A percentile compares a stretch with the other conserved stretches of the same genome.
Conservation (phyloP, 1,284 basidiomycete genomes). For the Rhodotorula sp. region DNA sequence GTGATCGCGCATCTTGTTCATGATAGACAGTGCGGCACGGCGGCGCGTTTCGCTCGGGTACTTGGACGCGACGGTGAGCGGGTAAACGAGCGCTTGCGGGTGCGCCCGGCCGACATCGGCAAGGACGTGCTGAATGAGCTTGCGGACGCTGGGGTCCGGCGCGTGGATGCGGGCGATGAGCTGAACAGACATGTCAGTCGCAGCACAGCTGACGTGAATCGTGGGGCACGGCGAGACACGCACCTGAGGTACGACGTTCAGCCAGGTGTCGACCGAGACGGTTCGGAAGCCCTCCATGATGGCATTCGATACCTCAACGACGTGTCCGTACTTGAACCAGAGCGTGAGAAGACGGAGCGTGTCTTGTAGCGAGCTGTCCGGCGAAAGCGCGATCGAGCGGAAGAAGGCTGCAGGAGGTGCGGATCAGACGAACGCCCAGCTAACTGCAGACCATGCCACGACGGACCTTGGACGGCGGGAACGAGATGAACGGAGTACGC, state of each 20-base stretch:
- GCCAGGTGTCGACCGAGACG: conserved; percentile 96
- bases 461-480: conserved; percentile 84
- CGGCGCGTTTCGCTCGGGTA: conserved; percentile 83
- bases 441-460: background rate
- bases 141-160: conserved; percentile 80
- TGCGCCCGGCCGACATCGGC: conserved; percentile 94
- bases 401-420: conserved; percentile 72
- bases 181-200: conserved; percentile 54
- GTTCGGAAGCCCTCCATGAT: conserved; percentile 85
- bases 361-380: conserved; percentile 91
- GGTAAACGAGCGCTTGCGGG: conserved; percentile 96
- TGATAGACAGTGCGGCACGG: conserved; percentile 82
- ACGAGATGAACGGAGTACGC: conserved; percentile 77
- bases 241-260: conserved; percentile 97
- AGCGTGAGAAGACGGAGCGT: conserved; percentile 89
- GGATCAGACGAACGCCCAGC: conserved; percentile 2
- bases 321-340: conserved; percentile 97
- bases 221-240: conserved; percentile 30
- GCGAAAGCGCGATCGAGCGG: conserved; percentile 87
- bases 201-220: background rate
- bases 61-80: conserved; percentile 94
- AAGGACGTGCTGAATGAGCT: conserved; percentile 85
- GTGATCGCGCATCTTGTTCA: conserved; percentile 93
- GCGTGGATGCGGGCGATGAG: conserved; percentile 99
- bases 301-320: conserved; percentile 86